Evolutionary conservation across 78 protist species (phyloP).

Genomic region (Dictyostelium brefeldianum): DNA sequence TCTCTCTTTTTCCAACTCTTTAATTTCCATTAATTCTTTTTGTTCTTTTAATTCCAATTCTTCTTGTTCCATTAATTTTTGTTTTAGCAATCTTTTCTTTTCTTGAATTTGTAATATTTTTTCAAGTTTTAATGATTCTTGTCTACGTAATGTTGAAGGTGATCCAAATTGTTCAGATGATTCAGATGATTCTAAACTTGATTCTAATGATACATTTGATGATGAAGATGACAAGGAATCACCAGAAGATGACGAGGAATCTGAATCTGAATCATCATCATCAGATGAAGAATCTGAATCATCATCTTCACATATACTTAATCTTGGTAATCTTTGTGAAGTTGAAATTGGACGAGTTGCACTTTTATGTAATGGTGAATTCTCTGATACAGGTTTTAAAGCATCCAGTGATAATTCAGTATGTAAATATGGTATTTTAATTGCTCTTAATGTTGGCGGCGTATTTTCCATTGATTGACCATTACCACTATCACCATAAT

Average conservation of each 20-base stretch:
- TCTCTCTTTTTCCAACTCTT: not conserved
- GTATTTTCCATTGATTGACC: not conserved
- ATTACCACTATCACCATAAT: not conserved
- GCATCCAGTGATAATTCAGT: conserved; percentile 53
- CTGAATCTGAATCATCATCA: not conserved
- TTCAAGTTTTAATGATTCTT: not conserved
- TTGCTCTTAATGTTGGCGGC: not conserved
- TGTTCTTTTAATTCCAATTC: conserved; percentile 4
- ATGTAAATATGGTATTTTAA: not conserved
- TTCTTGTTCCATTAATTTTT: not conserved
- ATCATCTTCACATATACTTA: conserved; percentile 23
- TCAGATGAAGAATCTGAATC: not conserved
- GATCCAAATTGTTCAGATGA: conserved; percentile 17
- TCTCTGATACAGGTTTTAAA: conserved; percentile 18
- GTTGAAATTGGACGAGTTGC: not conserved
- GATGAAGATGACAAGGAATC: not conserved
- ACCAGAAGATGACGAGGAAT: not conserved
- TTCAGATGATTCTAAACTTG: not conserved
- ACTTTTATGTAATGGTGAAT: conserved; percentile 41
- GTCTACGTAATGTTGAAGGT: not conserved
- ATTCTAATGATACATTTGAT: not conserved
- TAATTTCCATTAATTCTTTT: not conserved
- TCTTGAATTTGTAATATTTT: conserved; percentile 9
- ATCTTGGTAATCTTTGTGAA: not conserved
- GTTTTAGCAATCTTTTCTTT: not conserved